Evolutionary conservation across 306 rosid genomes (phyloP), one percentile per base, ranked within the genome.

Genomic region (Begonia fuchsioides): DNA sequence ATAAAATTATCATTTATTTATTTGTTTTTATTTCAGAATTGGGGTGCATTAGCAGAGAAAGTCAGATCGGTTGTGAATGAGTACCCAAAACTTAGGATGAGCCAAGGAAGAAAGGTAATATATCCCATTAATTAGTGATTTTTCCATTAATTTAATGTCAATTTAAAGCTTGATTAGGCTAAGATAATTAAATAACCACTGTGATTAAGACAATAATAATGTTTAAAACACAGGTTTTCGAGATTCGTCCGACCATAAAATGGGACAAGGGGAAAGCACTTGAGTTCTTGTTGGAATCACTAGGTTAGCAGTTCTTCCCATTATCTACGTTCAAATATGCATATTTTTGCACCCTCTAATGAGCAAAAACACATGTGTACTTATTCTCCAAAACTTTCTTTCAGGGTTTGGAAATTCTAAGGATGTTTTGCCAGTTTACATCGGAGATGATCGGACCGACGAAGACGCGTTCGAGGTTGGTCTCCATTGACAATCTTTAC

Each of bases 261-360:
- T 90, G 97, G 97, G 90, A 90, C 80, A 90, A 90, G 55, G 97
- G 97, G 57, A 84, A 72, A 54, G 97, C 97, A 47, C 80, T 90
- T 12, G 90, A 90, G 53, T 90, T 76, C 62, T 74, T 90, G 72
- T 67, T 90, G 1, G 71, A 77, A 68, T 78, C 97, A 0, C 56
- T 83, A 13, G 95, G 96, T 86, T 86, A 47, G 57, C 70, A 54
- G 8, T 8, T 8, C 35, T 4, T 26, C 35, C 35, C 35, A 26
- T 26, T 26, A 26, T 26, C 35, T 19, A 19, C 26, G 26, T 19
- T 19, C 26, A 19, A 19, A 19, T 4, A 19, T 19, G 6, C 26
- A 19, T 20, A 20, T 20, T 20, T 20, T 20, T 20, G 3, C 32
- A 20, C 3, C 32, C 35, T 26, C 1, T 26, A 26, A 26, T 26